Evolutionary conservation across 495 filamentous ascomycete species (phyloP).

Genomic region (Aspergillus affinis): DNA sequence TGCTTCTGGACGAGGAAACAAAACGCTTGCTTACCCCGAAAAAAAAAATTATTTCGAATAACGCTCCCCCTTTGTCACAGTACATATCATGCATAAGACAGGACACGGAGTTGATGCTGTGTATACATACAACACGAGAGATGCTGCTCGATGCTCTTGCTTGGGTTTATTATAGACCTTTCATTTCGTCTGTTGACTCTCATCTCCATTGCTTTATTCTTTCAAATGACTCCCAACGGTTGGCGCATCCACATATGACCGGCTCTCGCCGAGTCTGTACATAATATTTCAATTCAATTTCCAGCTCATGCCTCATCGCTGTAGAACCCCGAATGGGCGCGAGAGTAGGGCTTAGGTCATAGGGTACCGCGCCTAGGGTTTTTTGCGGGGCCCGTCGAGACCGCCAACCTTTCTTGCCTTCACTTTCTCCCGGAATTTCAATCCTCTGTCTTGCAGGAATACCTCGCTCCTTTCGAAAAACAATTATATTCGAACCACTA

Average conservation of each 20-base stretch:
- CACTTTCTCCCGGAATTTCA: not conserved
- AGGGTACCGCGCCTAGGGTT: constrained; percentile 25
- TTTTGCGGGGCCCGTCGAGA: not conserved
- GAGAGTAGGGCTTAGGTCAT: constrained; percentile 32
- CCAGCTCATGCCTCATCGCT: not conserved
- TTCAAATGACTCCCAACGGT: not conserved
- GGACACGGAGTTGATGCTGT: constrained; percentile 18
- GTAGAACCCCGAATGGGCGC: not conserved
- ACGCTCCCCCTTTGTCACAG: constrained; percentile 11
- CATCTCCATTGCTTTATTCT: not conserved
- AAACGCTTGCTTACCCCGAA: no score
- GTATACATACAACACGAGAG: constrained; percentile 14
- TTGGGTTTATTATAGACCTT: not conserved
- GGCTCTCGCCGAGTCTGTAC: not conserved
- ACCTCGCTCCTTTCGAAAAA: not conserved
- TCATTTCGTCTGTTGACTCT: not conserved
- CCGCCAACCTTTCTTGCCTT: not conserved
- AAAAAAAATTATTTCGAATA: not conserved
- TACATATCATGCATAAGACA: constrained; percentile 18
- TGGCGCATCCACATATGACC: not conserved
- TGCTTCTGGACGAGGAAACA: not conserved
- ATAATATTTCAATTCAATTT: not conserved
- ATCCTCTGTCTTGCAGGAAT: not conserved
- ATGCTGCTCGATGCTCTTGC: not conserved
- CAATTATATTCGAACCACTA: not conserved